Conservation (phyloP, 306 rosid species). For the Vachellia collinsii region DNA sequence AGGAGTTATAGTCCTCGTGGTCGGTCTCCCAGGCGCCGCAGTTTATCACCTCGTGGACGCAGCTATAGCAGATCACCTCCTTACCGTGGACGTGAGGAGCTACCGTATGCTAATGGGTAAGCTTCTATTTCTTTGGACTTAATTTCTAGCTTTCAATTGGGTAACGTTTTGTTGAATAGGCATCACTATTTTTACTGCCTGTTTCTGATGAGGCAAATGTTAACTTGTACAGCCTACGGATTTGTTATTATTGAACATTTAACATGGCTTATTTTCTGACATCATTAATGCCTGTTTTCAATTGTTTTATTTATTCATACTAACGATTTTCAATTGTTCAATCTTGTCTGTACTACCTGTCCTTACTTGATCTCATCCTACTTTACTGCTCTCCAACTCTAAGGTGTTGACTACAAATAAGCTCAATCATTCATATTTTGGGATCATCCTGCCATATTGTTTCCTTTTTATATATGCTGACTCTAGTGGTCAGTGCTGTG, state of each 20-base stretch:
- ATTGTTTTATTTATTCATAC: neutral
- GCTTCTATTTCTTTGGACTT: slow-evolving; percentile 30
- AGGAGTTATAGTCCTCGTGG: slow-evolving; percentile 97
- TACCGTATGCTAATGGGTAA: slow-evolving; percentile 92
- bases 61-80: slow-evolving; percentile 96
- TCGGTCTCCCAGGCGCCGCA: slow-evolving; percentile 92
- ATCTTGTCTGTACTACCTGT: neutral
- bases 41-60: slow-evolving; percentile 88
- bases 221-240: neutral
- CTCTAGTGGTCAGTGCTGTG: neutral
- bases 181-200: neutral
- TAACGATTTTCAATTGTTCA: neutral
- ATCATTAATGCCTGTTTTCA: neutral
- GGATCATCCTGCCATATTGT: neutral
- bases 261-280: neutral
- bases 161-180: neutral
- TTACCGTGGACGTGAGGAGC: slow-evolving; percentile 83
- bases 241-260: slow-evolving; percentile 11
- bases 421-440: neutral
- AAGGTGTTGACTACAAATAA: neutral
- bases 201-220: neutral
- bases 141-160: neutral
- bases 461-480: neutral
- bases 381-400: neutral
- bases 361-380: neutral